Base-by-base conservation (phyloP, 805 yeast species). In the Candida saitoana region DNA sequence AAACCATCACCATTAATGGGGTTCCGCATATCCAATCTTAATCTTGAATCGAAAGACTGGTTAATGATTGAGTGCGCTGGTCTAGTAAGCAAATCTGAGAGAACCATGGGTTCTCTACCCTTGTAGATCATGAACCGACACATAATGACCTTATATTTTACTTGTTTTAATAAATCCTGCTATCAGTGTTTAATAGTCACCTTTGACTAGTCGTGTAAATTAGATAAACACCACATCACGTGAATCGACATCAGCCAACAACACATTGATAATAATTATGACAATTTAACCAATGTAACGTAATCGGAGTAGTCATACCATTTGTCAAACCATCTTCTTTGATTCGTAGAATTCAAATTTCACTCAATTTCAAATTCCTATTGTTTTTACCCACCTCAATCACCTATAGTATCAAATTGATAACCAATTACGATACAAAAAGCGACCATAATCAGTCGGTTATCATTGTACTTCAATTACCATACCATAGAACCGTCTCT, bases 1-100 rank as follows among this genome's bases (percentile, higher is more conserved):
- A 93, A 93, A 0, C 99, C 99, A 62, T 93, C 99, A 33, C 99
- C 99, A 60, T 93, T 93, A 51, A 93, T 87, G 2, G 99, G 98
- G 40, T 96, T 79, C 49, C 95, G 69, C 65, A 80, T 82, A 56
- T 93, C 98, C 14, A 93, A 71, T 42, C 99, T 73, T 31, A 93
- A 71, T 38, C 99, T 66, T 32, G 93, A 82, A 59, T 93, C 99
- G 56, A 86, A 93, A 2, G 96, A 87, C 58, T 93, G 99, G 60
- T 91, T 91, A 59, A 93, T 93, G 56, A 93, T 93, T 3, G 97
- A 89, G 59, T 93, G 99, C 1, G 96, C 97, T 0, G 99, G 99
- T 44, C 88, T 77, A 3, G 99, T 93, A 37, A 93, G 72, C 19
- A 93, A 71, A 57, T 91, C 90, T 11, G 95, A 86, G 29, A 93